Percentiles rank a stretch among this genome's conserved stretches.
phyloP scores from a whole-genome alignment of 1,284 basidiomycete species.

The Ustilago sp. region DNA sequence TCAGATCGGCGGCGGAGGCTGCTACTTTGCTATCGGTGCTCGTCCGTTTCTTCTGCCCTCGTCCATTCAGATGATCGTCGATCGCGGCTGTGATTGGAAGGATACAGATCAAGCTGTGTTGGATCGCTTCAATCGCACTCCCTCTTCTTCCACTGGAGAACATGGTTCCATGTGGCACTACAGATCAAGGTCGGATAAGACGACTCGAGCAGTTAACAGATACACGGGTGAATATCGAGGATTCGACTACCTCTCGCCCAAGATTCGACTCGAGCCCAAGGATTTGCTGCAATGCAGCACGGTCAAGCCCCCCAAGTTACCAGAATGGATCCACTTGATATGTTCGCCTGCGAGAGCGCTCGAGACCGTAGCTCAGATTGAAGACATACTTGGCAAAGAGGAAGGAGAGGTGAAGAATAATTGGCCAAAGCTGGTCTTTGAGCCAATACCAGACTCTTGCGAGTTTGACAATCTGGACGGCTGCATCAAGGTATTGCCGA shows the following conservation, averaged over 20 bases:
- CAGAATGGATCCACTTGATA: constrained; percentile 83
- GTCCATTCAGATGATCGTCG: constrained; percentile 77
- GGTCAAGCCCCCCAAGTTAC: constrained; percentile 72
- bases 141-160: constrained; percentile 66
- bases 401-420: constrained; percentile 73
- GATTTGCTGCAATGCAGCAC: constrained; percentile 74
- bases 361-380: constrained; percentile 77
- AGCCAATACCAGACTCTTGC: constrained; percentile 79
- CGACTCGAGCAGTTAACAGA: constrained; percentile 79
- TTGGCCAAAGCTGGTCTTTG: constrained; percentile 76
- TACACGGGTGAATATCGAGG: constrained; percentile 80
- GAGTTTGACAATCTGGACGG: constrained; percentile 77
- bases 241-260: constrained; percentile 83
- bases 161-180: constrained; percentile 78
- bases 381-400: constrained; percentile 68
- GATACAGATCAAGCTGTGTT: constrained; percentile 74
- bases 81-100: constrained; percentile 84
- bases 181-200: constrained; percentile 76
- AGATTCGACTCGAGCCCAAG: constrained; percentile 78
- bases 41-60: constrained; percentile 76
- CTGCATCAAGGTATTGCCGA: constrained; percentile 75
- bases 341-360: constrained; percentile 82
- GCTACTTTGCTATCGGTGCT: constrained; percentile 76
- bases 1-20: constrained; percentile 91
- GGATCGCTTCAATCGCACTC: constrained; percentile 74